Percentiles rank a stretch among this genome's conserved stretches.
phyloP scores from a whole-genome alignment of 1,284 basidiomycete genomes.

The Gomphus sp. region DNA sequence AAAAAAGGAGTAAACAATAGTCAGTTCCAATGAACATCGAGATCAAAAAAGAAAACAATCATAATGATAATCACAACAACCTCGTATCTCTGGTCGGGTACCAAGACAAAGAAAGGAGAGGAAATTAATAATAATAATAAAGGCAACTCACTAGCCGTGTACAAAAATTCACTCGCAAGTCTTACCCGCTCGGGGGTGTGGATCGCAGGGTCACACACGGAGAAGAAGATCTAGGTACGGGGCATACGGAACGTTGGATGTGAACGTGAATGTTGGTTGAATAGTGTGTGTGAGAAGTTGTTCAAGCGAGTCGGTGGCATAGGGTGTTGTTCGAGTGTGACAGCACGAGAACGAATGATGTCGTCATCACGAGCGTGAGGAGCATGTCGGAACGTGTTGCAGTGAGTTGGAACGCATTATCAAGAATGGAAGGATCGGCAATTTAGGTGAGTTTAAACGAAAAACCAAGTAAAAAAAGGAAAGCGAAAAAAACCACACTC shows the following conservation, averaged over 20 bases:
- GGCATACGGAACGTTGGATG: no score
- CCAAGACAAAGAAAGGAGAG: no score
- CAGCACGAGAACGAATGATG: neutral
- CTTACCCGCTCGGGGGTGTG: constrained; percentile 44
- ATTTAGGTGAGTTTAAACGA: no score
- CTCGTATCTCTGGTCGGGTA: no score
- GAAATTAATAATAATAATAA: neutral
- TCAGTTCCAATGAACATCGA: no score
- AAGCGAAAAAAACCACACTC: constrained; percentile 13
- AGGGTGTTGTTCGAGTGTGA: neutral
- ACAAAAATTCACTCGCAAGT: constrained; percentile 44
- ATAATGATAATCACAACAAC: no score
- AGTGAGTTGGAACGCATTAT: neutral
- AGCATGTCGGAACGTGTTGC: neutral
- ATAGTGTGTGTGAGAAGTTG: no score
- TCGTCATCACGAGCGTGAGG: neutral
- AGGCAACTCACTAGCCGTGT: constrained; percentile 43
- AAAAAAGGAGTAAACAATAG: no score
- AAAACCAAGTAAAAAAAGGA: neutral
- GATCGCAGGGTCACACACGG: constrained; percentile 43
- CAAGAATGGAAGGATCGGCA: neutral
- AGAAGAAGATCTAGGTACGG: constrained; percentile 54
- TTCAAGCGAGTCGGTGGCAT: neutral
- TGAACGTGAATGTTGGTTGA: no score
- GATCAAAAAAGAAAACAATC: no score